These are phyloP conservation scores for Acaromyces ingoldii DNA, from an alignment of 1,284 basidiomycete species.

Conservation along the genomic window DNA sequence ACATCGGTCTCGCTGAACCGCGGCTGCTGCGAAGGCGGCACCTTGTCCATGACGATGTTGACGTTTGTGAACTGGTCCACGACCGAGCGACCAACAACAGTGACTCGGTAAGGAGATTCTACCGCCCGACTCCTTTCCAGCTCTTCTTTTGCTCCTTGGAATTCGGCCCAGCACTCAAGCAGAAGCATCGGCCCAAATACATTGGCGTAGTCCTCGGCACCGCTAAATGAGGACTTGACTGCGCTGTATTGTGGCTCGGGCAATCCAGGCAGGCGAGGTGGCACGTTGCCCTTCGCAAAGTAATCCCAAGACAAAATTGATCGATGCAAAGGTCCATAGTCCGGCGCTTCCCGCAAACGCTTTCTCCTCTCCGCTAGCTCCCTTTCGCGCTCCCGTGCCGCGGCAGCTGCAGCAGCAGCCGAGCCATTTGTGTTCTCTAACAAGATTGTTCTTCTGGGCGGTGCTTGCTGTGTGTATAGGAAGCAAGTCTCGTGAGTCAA, in stretches of 20 bases:
- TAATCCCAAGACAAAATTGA: slow-evolving; percentile 84
- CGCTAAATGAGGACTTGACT: slow-evolving; percentile 61
- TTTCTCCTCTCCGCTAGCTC: slow-evolving; percentile 50
- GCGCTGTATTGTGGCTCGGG: slow-evolving; percentile 8
- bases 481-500: no score
- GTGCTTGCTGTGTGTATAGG: no score
- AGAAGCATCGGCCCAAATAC: slow-evolving; percentile 83
- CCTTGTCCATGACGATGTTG: slow-evolving; percentile 17
- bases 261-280: slow-evolving; percentile 57
- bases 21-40: slow-evolving; percentile 6
- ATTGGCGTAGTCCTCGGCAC: slow-evolving; percentile 66
- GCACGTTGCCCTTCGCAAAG: slow-evolving; percentile 61
- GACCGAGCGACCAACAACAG: slow-evolving; percentile 24
- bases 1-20: slow-evolving; percentile 53
- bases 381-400: slow-evolving; percentile 25
- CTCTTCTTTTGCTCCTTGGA: slow-evolving; percentile 68
- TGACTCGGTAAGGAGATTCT: slow-evolving; percentile 5
- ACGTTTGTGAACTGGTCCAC: slow-evolving; percentile 35
- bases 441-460: slow-evolving; percentile 69
- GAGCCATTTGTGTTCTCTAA: slow-evolving; percentile 61
- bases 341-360: slow-evolving; percentile 71
- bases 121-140: slow-evolving; percentile 52
- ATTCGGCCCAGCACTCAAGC: slow-evolving; percentile 87
- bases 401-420: no score
- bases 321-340: slow-evolving; percentile 73